phyloP scores from a whole-genome alignment of 148 eudicot genomes.

The Spergularia bocconei region DNA sequence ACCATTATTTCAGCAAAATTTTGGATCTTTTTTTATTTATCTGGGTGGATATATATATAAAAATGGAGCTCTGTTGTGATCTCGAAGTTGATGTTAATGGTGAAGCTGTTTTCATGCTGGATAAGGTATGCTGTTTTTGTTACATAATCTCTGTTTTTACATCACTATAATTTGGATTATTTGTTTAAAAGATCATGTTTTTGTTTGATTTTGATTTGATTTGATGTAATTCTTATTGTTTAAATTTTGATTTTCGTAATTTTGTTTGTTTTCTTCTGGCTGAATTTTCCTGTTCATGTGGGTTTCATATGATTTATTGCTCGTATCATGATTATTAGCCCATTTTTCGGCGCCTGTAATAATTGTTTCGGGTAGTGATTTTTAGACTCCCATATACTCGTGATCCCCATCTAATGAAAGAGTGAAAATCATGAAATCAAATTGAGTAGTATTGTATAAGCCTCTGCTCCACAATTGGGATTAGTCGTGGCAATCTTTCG shows the following conservation, averaged over 20 bases:
- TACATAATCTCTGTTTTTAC: background rate
- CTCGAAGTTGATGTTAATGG: conserved; percentile 90
- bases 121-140: conserved; percentile 50
- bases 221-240: background rate
- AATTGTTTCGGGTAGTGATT: too few species aligned
- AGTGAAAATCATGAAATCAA: too few species aligned
- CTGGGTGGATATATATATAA: conserved; percentile 1
- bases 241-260: background rate
- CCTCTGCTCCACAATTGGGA: too few species aligned
- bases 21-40: conserved; percentile 29
- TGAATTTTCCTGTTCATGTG: too few species aligned
- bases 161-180: background rate
- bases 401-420: too few species aligned
- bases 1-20: too few species aligned
- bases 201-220: background rate
- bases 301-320: too few species aligned
- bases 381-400: too few species aligned
- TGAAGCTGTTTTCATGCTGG: conserved; percentile 69
- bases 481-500: too few species aligned
- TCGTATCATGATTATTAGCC: too few species aligned
- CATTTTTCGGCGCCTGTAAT: too few species aligned
- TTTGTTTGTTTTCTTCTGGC: background rate
- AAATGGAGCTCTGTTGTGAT: conserved; percentile 48
- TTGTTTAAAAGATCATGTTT: background rate
- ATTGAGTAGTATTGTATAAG: too few species aligned